Base-by-base conservation (phyloP, 306 rosid genomes). In the Albizia julibrissin region DNA sequence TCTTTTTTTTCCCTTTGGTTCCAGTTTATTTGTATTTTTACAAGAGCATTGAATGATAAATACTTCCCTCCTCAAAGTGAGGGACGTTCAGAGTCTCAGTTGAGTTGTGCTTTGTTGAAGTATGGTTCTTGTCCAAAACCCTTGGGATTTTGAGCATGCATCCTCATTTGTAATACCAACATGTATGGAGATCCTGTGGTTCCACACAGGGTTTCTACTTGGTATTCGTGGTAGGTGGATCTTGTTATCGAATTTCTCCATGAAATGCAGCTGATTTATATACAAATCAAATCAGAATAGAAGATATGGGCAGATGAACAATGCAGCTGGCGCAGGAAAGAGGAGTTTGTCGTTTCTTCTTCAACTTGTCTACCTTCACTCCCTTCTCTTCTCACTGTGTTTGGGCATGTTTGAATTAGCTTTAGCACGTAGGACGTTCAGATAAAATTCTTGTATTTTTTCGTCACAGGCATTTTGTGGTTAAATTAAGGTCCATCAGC, bases 11-110 rank as follows among this genome's bases (percentile, higher is more conserved):
- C 31, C 31, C 84, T 56, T 86, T 5, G 40, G 40, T 72, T 31
- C 52, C 65, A 16, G 87, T 80, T 78, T 22, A 69, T 82, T 79
- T 88, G 89, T 91, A 88, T 84, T 87, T 78, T 86, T 87, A 82
- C 76, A 82, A 83, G 82, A 84, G 83, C 83, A 82, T 87, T 87
- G 90, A 87, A 87, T 82, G 88, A 87, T 85, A 87, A 87, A 83
- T 87, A 72, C 77, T 79, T 87, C 90, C 88, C 90, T 79, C 86
- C 58, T 59, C 75, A 87, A 85, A 72, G 69, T 27, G 90, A 69
- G 88, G 90, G 88, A 80, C 27, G 65, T 4, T 43, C 54, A 19
- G 83, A 31, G 85, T 87, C 86, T 72, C 79, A 58, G 67, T 71
- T 84, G 78, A 82, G 78, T 68, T 70, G 84, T 83, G 77, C 73